Percentiles rank a stretch among this genome's conserved stretches.
Evolutionary conservation across 441 rosid genomes (phyloP).

Genomic region (Pelargonium myrrhifolium): DNA sequence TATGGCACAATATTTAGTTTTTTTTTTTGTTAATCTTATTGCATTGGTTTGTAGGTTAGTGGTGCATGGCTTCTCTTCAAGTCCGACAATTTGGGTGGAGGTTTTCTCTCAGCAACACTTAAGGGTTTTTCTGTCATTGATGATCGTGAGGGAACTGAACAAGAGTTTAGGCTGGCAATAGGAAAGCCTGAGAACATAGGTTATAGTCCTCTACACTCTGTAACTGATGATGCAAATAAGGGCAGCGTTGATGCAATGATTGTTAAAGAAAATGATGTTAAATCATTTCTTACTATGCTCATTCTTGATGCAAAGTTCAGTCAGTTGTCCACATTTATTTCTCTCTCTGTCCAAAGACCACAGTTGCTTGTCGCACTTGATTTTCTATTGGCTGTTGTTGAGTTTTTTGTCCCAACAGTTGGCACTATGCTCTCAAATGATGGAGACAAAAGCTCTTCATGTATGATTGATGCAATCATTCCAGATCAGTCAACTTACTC

Average conservation of each 20-base stretch:
- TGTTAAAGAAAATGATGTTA: conserved; percentile 29
- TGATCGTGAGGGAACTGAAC: conserved; percentile 85
- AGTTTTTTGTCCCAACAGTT: conserved; percentile 85
- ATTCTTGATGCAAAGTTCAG: conserved; percentile 84
- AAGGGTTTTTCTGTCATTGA: conserved; percentile 78
- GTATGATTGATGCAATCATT: conserved; percentile 52
- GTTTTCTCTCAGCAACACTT: conserved; percentile 79
- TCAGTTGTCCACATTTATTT: conserved; percentile 49
- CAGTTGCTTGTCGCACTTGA: conserved; percentile 95
- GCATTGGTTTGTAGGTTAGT: conserved; percentile 45
- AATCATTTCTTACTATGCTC: conserved; percentile 78
- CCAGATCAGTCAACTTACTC: conserved; percentile 52
- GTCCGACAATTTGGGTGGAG: conserved; percentile 58
- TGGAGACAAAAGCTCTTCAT: conserved; percentile 48
- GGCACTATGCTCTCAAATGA: conserved; percentile 62
- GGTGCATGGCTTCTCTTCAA: conserved; percentile 87
- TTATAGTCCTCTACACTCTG: conserved; percentile 28
- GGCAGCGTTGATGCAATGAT: conserved; percentile 27
- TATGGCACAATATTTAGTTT: neutral
- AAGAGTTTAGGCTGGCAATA: conserved; percentile 76
- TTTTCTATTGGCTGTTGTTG: conserved; percentile 85
- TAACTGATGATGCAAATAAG: conserved; percentile 28
- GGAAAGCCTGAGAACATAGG: conserved; percentile 54
- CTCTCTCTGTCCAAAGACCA: conserved; percentile 79
- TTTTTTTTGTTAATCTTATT: conserved; percentile 2